Percentiles rank a stretch among this genome's conserved stretches.
These are phyloP conservation scores for Lepidium sativum DNA, from an alignment of 345 rosid species.

Conservation along the genomic window DNA sequence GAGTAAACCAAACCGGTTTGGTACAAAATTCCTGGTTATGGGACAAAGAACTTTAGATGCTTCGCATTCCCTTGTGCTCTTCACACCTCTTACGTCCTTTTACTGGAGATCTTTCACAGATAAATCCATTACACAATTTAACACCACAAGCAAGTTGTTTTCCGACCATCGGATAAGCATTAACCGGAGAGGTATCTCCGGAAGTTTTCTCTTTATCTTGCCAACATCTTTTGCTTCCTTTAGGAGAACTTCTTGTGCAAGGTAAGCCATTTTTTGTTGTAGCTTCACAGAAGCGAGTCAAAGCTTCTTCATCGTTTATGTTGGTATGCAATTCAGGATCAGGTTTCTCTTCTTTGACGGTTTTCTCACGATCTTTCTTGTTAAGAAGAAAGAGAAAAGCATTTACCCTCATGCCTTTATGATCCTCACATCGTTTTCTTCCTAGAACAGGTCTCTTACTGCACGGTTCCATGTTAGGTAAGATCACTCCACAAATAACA, in stretches of 20 bases:
- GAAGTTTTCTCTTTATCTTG: constrained; percentile 37
- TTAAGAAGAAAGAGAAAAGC: constrained; percentile 23
- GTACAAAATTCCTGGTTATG: no score
- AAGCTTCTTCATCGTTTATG: not conserved
- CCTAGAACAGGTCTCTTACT: constrained; percentile 35
- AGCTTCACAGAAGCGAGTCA: constrained; percentile 38
- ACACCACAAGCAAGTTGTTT: constrained; percentile 22
- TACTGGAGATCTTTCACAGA: constrained; percentile 21
- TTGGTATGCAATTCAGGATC: not conserved
- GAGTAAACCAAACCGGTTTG: no score
- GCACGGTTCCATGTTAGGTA: constrained; percentile 42
- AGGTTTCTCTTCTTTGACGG: not conserved
- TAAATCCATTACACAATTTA: constrained; percentile 8
- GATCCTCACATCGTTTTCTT: constrained; percentile 57
- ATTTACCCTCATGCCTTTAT: constrained; percentile 53
- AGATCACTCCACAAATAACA: constrained; percentile 41
- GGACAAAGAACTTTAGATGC: no score
- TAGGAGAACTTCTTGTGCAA: constrained; percentile 34
- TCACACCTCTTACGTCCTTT: constrained; percentile 27
- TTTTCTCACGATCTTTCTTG: constrained; percentile 13
- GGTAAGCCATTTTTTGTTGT: constrained; percentile 34
- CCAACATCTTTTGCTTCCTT: constrained; percentile 48
- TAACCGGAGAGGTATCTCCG: not conserved
- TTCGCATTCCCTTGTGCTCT: constrained; percentile 20
- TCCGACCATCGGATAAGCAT: not conserved